A percentile compares a stretch with the other conserved stretches of the same genome.
Conservation (phyloP, 768 basidiomycete species). For the Mycena filopes region DNA sequence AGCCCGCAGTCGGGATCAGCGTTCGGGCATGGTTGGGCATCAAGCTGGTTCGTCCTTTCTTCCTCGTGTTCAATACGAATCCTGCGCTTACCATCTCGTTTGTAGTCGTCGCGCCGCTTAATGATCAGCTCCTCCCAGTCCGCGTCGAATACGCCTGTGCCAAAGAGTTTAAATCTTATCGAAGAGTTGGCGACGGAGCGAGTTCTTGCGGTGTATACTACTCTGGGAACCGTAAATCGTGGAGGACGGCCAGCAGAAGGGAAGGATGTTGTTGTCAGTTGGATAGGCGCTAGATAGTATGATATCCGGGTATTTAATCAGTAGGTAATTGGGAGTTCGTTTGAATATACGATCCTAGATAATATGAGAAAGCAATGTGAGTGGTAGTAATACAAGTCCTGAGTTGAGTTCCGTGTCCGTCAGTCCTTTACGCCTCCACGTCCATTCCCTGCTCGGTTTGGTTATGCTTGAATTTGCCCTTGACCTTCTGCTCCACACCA, state of each 20-base stretch:
- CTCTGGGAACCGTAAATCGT: conserved; percentile 39
- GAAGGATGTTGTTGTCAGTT: conserved; percentile 51
- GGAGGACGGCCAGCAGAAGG: conserved; percentile 49
- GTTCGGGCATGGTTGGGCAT: conserved; percentile 87
- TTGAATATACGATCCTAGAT: too few relatives aligned
- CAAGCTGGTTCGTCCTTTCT: conserved; percentile 65
- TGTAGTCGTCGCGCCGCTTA: conserved; percentile 71
- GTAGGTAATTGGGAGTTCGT: too few relatives aligned
- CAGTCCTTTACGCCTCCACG: conserved; percentile 45
- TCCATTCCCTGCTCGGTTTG: conserved; percentile 49
- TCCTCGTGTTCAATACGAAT: background rate
- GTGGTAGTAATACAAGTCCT: conserved; percentile 16
- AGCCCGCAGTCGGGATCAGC: conserved; percentile 63
- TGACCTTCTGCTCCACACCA: conserved; percentile 53
- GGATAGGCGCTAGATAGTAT: conserved; percentile 22
- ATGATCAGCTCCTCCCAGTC: conserved; percentile 57
- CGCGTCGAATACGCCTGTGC: conserved; percentile 66
- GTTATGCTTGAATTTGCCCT: conserved; percentile 47
- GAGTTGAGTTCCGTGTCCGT: background rate
- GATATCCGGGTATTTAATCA: background rate
- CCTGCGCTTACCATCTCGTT: background rate
- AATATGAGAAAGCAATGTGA: too few relatives aligned
- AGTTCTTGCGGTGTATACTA: conserved; percentile 70
- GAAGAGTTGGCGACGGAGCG: conserved; percentile 81
- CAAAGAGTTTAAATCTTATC: conserved; percentile 66